Evolutionary conservation across 208 protist genomes (phyloP).

Genomic region (Trypanosoma congolense): DNA sequence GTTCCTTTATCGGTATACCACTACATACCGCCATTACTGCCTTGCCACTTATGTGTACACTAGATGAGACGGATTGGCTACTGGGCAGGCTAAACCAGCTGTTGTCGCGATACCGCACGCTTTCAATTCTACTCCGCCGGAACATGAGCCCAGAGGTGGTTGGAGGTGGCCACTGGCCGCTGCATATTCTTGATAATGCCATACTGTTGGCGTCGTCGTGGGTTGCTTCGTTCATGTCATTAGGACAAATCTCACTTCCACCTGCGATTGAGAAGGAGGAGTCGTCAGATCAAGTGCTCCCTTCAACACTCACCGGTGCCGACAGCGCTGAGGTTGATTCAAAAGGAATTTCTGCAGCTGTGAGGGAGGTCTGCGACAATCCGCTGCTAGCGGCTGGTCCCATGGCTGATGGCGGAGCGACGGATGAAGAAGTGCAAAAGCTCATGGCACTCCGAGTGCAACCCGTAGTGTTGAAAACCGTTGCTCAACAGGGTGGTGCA

Average conservation of each 20-base stretch:
- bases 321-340: background rate
- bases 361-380: constrained; percentile 26
- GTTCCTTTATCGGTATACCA: constrained; percentile 43
- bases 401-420: background rate
- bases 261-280: background rate
- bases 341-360: background rate
- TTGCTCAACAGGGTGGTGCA: constrained; percentile 13
- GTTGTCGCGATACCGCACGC: constrained; percentile 7
- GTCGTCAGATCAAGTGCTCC: background rate
- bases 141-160: background rate
- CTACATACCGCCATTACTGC: constrained; percentile 69
- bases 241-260: constrained; percentile 18
- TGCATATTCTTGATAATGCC: constrained; percentile 19
- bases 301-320: background rate
- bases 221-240: constrained; percentile 28
- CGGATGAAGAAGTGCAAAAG: background rate
- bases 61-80: constrained; percentile 61
- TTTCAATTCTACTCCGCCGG: constrained; percentile 6
- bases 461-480: constrained; percentile 2
- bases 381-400: constrained; percentile 21
- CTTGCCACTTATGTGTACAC: constrained; percentile 54
- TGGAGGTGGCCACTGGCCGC: constrained; percentile 4
- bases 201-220: constrained; percentile 25
- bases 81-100: constrained; percentile 34
- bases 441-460: constrained; percentile 1